Evolutionary conservation across 169 alveolate species (phyloP).

Genomic region (Eimeria praecox): DNA sequence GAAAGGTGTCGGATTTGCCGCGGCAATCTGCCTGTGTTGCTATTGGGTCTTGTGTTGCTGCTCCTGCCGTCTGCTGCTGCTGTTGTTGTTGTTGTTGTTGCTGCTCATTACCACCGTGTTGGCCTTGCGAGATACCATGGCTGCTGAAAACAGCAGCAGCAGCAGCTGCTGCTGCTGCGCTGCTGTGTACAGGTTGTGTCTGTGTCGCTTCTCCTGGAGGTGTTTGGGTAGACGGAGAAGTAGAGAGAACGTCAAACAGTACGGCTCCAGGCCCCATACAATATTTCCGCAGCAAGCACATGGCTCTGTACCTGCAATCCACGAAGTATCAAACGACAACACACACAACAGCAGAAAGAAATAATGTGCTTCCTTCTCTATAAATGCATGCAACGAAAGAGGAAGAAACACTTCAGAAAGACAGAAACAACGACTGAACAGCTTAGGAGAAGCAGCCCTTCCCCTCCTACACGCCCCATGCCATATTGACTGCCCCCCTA

Average conservation of each 20-base stretch:
- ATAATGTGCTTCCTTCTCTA: background rate
- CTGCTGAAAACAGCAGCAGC: background rate
- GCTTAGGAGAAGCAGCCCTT: too few relatives aligned
- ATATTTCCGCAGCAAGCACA: slow-evolving; percentile 80
- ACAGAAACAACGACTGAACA: too few relatives aligned
- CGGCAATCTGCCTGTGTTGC: slow-evolving; percentile 3
- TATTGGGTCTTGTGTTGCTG: background rate
- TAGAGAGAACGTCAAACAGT: slow-evolving; percentile 79
- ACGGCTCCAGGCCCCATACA: slow-evolving; percentile 88
- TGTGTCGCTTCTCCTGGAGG: background rate
- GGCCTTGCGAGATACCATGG: background rate
- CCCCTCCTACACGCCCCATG: too few relatives aligned
- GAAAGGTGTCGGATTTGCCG: slow-evolving; percentile 39
- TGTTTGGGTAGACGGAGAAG: background rate
- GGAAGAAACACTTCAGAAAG: too few relatives aligned
- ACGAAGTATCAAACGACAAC: slow-evolving; percentile 25
- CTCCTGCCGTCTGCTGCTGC: background rate
- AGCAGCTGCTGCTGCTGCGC: background rate
- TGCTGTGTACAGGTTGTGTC: background rate
- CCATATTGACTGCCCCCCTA: too few relatives aligned
- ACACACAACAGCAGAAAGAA: background rate
- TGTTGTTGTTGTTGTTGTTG: background rate
- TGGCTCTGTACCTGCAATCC: slow-evolving; percentile 79
- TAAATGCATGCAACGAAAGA: background rate
- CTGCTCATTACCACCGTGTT: background rate